phyloP scores from a whole-genome alignment of 192 early-diverging fungal species.

The Coemansia pectinata region DNA sequence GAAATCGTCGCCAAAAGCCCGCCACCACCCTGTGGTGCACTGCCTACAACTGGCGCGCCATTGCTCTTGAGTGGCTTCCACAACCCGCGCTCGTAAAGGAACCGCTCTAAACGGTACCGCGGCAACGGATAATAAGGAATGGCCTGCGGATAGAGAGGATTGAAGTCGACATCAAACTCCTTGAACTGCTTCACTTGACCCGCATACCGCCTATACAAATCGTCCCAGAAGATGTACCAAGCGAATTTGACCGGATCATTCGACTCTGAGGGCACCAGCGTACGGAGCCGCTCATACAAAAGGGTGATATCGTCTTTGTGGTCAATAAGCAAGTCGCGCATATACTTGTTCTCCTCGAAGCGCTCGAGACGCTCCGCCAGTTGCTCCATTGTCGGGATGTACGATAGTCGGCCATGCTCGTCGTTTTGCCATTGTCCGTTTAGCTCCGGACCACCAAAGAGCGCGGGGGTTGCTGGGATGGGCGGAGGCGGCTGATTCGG shows the following conservation, averaged over 20 bases:
- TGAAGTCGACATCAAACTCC: conserved; percentile 57
- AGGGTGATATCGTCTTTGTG: conserved; percentile 40
- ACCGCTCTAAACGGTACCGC: conserved; percentile 57
- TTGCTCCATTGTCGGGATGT: conserved; percentile 44
- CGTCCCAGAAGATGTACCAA: conserved; percentile 76
- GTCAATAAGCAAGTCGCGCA: conserved; percentile 39
- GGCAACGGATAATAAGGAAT: conserved; percentile 63
- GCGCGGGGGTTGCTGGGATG: conserved; percentile 17
- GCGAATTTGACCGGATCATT: conserved; percentile 51
- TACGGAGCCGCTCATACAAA: conserved; percentile 52
- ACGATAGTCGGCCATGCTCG: conserved; percentile 46
- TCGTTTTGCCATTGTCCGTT: conserved; percentile 38
- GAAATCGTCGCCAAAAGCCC: background rate
- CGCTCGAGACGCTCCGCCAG: conserved; percentile 36
- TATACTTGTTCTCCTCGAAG: conserved; percentile 47
- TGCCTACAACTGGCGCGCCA: background rate
- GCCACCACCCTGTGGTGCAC: background rate
- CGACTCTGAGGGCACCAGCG: conserved; percentile 39
- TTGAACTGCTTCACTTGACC: conserved; percentile 40
- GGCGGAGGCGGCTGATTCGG: background rate
- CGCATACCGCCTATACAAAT: conserved; percentile 63
- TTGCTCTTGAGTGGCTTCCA: conserved; percentile 37
- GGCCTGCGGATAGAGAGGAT: conserved; percentile 62
- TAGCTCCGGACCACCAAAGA: conserved; percentile 6
- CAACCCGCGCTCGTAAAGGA: conserved; percentile 56